A percentile compares a stretch with the other conserved stretches of the same genome.
Evolutionary conservation across 1,284 basidiomycete species (phyloP).

Genomic region (Anthracocystis panici-leucophaei): DNA sequence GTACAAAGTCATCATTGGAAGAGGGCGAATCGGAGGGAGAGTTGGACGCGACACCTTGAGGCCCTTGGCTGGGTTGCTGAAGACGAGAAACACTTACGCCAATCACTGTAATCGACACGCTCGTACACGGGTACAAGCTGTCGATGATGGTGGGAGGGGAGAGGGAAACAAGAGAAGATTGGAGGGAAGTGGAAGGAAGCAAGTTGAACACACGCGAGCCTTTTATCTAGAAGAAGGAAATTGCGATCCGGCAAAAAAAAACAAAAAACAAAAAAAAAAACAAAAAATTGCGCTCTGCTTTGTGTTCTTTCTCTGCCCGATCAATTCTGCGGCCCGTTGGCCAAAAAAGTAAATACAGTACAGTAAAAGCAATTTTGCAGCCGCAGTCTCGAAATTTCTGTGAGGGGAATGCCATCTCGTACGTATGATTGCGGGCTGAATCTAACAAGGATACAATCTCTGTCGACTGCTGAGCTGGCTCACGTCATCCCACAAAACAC

Average conservation of each 20-base stretch:
- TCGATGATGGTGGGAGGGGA: conserved; percentile 25
- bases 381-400: conserved; percentile 27
- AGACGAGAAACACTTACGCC: conserved; percentile 31
- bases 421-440: background rate
- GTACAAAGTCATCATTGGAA: conserved; percentile 57
- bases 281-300: conserved; percentile 22
- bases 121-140: conserved; percentile 32
- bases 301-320: conserved; percentile 4
- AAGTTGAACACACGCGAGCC: background rate
- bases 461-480: conserved; percentile 1
- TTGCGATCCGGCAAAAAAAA: conserved; percentile 9
- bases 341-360: background rate
- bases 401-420: conserved; percentile 12
- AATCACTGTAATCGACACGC: conserved; percentile 35
- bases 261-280: conserved; percentile 6
- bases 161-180: background rate
- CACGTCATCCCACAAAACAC: conserved; percentile 27
- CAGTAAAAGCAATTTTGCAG: conserved; percentile 1
- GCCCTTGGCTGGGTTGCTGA: background rate
- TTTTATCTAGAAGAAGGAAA: conserved; percentile 19
- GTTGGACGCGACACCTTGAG: conserved; percentile 6
- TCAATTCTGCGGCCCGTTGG: conserved; percentile 13
- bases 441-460: conserved; percentile 1
- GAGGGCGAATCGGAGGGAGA: background rate
- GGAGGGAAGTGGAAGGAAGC: background rate